Conservation (phyloP, 2,329 filamentous ascomycete species). For the Claviceps africana region DNA sequence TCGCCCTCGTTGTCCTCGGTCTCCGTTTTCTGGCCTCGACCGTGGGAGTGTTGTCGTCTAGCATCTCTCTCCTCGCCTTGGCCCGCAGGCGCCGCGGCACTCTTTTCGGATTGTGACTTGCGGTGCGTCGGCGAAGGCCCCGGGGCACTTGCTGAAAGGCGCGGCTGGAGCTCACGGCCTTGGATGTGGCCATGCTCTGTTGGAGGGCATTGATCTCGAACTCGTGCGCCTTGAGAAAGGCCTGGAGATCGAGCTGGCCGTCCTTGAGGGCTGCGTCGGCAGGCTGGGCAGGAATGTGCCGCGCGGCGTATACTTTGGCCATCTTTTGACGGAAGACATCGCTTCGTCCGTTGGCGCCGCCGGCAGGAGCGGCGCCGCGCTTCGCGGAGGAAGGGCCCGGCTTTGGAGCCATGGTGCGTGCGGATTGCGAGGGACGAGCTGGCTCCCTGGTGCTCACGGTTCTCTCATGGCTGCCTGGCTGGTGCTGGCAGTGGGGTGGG, state of each 20-base stretch:
- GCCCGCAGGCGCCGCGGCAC: conserved; percentile 64
- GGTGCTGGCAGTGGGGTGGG: neutral
- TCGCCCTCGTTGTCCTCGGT: conserved; percentile 40
- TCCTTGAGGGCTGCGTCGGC: conserved; percentile 41
- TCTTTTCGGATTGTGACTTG: conserved; percentile 86
- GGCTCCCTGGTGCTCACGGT: neutral
- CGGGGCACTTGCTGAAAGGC: conserved; percentile 88
- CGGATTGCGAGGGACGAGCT: neutral
- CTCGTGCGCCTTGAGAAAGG: conserved; percentile 73
- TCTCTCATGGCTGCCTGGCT: neutral
- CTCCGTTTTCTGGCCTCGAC: conserved; percentile 52
- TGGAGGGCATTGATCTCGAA: conserved; percentile 83
- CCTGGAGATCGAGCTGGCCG: conserved; percentile 72
- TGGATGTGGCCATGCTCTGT: conserved; percentile 64
- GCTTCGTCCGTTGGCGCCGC: conserved; percentile 9
- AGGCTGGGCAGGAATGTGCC: conserved; percentile 36
- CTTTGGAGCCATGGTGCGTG: conserved; percentile 14
- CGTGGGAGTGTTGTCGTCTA: conserved; percentile 79
- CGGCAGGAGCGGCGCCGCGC: conserved; percentile 12
- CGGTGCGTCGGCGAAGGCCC: conserved; percentile 70
- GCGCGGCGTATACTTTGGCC: conserved; percentile 31
- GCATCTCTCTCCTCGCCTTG: conserved; percentile 61
- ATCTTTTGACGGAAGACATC: conserved; percentile 26
- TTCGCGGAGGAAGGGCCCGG: conserved; percentile 15
- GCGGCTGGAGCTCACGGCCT: conserved; percentile 45